Conservation (phyloP, 176 grass and related monocot species). For the Tillandsia fasciculata region DNA sequence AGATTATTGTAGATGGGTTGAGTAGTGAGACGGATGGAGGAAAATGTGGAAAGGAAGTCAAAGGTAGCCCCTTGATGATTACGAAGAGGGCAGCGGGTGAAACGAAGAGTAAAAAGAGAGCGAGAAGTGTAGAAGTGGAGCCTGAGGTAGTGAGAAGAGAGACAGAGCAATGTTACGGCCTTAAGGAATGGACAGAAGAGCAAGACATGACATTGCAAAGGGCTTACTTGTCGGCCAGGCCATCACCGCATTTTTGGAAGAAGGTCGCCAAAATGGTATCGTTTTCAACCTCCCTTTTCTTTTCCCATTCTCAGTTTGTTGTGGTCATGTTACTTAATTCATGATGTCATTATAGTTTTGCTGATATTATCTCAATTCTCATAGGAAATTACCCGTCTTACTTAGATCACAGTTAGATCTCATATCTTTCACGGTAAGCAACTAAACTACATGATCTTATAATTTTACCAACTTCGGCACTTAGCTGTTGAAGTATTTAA, state of each 20-base stretch:
- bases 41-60: background rate
- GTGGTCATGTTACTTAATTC: background rate
- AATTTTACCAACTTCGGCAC: no score
- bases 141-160: slow-evolving; percentile 23
- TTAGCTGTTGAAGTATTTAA: no score
- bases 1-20: background rate
- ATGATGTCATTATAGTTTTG: background rate
- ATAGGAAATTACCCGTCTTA: no score
- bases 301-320: background rate
- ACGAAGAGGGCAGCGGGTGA: background rate
- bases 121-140: slow-evolving; percentile 13
- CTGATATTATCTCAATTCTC: background rate
- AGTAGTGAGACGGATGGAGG: background rate
- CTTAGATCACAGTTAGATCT: no score
- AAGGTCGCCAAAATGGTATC: slow-evolving; percentile 89
- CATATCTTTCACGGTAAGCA: no score
- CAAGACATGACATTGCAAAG: slow-evolving; percentile 50
- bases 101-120: slow-evolving; percentile 2
- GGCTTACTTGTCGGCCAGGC: slow-evolving; percentile 57
- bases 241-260: slow-evolving; percentile 97
- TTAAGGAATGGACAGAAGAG: slow-evolving; percentile 58
- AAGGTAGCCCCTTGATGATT: background rate
- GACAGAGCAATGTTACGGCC: slow-evolving; percentile 14
- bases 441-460: no score
- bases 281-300: background rate